Percentiles rank a stretch among this genome's conserved stretches.
Conservation (phyloP, 345 rosid species). For the Carallia brachiata region DNA sequence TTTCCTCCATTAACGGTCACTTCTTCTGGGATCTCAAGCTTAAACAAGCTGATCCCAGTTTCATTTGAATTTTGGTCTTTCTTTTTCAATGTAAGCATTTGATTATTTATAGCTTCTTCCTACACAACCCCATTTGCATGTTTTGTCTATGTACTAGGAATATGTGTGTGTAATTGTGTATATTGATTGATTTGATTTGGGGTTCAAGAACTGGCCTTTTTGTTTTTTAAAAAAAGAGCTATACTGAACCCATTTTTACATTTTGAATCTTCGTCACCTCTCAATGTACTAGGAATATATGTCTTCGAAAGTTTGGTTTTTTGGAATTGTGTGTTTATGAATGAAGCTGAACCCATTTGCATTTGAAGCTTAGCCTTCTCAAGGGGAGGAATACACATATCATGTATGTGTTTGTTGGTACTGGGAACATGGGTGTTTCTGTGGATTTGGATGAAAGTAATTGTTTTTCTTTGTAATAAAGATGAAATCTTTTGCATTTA, state of each 20-base stretch:
- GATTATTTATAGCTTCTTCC: not conserved
- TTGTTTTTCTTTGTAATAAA: too few relatives aligned
- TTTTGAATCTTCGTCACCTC: too few relatives aligned
- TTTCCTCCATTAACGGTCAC: constrained; percentile 45
- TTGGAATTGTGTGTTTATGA: not conserved
- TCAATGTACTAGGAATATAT: too few relatives aligned
- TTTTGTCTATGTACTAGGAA: not conserved
- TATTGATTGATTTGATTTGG: too few relatives aligned
- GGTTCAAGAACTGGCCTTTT: too few relatives aligned
- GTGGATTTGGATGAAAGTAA: too few relatives aligned
- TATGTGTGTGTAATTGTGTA: too few relatives aligned
- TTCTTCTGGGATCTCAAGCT: constrained; percentile 3
- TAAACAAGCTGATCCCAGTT: not conserved
- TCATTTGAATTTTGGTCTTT: not conserved
- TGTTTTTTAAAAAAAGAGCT: too few relatives aligned
- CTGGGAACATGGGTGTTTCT: too few relatives aligned
- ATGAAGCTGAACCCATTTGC: constrained; percentile 4
- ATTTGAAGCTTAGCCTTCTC: constrained; percentile 8
- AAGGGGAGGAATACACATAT: not conserved
- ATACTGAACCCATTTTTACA: too few relatives aligned
- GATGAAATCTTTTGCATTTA: not conserved
- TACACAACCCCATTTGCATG: not conserved
- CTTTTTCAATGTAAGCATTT: constrained; percentile 11
- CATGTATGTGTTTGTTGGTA: too few relatives aligned
- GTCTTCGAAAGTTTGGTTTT: too few relatives aligned